Evolutionary conservation across 192 early-diverging fungal species (phyloP).

Genomic region (Lobosporangium transversale): DNA sequence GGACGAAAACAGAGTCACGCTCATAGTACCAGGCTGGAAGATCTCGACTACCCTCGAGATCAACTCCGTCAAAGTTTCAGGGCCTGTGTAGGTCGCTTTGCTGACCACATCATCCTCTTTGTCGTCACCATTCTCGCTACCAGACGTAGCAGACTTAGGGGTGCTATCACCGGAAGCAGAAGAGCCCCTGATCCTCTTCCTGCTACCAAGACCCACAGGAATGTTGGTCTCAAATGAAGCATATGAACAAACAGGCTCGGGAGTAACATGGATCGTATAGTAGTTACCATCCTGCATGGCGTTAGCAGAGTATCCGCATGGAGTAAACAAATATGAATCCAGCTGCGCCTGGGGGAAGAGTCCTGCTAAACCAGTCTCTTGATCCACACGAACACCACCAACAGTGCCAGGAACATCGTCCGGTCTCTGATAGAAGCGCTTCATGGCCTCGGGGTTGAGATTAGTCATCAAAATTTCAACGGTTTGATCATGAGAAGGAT

Average conservation of each 20-base stretch:
- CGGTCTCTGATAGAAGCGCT: conserved; percentile 74
- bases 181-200: conserved; percentile 5
- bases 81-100: conserved; percentile 79
- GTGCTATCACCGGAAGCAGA: conserved; percentile 21
- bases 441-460: conserved; percentile 82
- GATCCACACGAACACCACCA: conserved; percentile 75
- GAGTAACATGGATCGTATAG: conserved; percentile 98
- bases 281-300: conserved; percentile 84
- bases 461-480: conserved; percentile 98
- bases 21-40: conserved; percentile 89
- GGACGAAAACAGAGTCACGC: conserved; percentile 71
- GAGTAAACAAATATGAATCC: conserved; percentile 94
- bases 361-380: conserved; percentile 79
- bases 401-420: conserved; percentile 69
- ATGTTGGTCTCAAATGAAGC: conserved; percentile 98
- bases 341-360: conserved; percentile 85
- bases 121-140: conserved; percentile 44
- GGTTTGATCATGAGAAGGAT: conserved; percentile 82
- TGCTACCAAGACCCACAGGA: conserved; percentile 66
- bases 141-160: conserved; percentile 16
- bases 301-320: conserved; percentile 97
- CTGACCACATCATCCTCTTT: conserved; percentile 72
- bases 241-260: conserved; percentile 97
- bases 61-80: conserved; percentile 75
- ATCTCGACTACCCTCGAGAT: conserved; percentile 76